Evolutionary conservation across 768 basidiomycete species (phyloP).

Genomic region (Suillus plorans): DNA sequence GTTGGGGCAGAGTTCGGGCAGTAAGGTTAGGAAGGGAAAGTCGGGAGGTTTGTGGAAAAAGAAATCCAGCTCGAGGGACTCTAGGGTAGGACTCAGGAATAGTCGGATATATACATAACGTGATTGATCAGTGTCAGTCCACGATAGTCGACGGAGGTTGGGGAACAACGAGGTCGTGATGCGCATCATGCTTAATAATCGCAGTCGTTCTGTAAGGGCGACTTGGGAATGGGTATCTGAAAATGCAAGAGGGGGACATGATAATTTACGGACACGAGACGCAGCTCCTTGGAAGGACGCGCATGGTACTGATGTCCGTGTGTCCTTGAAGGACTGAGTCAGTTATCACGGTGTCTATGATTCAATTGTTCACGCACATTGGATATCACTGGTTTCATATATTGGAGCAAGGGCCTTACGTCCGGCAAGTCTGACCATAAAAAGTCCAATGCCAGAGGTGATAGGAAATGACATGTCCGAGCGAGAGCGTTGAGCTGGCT

Average conservation of each 20-base stretch:
- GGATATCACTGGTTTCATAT: neutral
- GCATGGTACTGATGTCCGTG: neutral
- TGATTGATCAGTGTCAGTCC: constrained; percentile 5
- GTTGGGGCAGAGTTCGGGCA: constrained; percentile 1
- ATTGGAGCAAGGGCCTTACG: neutral
- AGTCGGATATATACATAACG: constrained; percentile 1
- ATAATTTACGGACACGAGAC: constrained; percentile 1
- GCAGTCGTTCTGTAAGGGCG: neutral
- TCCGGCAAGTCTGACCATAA: constrained; percentile 2
- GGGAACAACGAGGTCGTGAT: neutral
- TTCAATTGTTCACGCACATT: neutral
- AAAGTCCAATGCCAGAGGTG: constrained; percentile 2
- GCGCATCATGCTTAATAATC: neutral
- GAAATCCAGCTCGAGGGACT: constrained; percentile 3
- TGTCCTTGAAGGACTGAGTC: neutral
- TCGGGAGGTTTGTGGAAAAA: constrained; percentile 4
- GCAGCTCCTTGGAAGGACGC: neutral
- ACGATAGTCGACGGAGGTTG: neutral
- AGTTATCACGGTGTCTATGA: neutral
- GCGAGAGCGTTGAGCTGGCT: constrained; percentile 3
- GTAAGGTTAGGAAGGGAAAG: neutral
- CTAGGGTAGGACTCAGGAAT: constrained; percentile 2
- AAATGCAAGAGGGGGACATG: neutral
- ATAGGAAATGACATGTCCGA: constrained; percentile 1
- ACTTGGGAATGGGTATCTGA: neutral